These are phyloP conservation scores for Harrya chromipes DNA, from an alignment of 768 basidiomycete genomes.

Conservation along the genomic window DNA sequence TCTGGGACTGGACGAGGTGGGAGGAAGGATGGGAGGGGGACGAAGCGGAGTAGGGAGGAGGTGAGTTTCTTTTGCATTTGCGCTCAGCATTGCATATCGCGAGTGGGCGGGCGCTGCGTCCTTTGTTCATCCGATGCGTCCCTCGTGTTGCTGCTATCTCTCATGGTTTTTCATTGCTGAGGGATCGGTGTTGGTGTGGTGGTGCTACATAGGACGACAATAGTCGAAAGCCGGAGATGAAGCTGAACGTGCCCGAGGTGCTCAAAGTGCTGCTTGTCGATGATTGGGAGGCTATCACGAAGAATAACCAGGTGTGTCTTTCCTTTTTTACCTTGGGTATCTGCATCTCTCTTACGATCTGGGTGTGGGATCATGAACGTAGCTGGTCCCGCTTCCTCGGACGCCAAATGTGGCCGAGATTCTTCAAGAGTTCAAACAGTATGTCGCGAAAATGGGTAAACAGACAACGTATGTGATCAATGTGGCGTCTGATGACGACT, in stretches of 20 bases:
- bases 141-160: background rate
- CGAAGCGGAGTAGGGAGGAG: constrained; percentile 74
- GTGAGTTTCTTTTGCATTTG: constrained; percentile 35
- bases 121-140: constrained; percentile 24
- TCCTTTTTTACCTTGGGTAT: background rate
- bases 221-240: constrained; percentile 82
- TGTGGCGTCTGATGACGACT: background rate
- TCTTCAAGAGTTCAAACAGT: constrained; percentile 70
- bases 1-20: constrained; percentile 30
- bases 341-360: background rate
- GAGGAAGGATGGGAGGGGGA: constrained; percentile 64
- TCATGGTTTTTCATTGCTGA: background rate
- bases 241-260: constrained; percentile 84
- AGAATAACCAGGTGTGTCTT: constrained; percentile 75
- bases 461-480: constrained; percentile 41
- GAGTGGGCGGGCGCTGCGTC: no score
- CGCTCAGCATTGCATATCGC: no score
- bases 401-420: constrained; percentile 74
- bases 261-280: constrained; percentile 89
- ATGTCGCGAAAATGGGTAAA: constrained; percentile 49
- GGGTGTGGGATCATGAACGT: background rate
- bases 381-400: constrained; percentile 86
- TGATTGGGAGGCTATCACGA: constrained; percentile 97
- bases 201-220: constrained; percentile 80
- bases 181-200: background rate